Evolutionary conservation across 306 rosid genomes (phyloP), one percentile per base, ranked within the genome.

Genomic region (Rosa persica): DNA sequence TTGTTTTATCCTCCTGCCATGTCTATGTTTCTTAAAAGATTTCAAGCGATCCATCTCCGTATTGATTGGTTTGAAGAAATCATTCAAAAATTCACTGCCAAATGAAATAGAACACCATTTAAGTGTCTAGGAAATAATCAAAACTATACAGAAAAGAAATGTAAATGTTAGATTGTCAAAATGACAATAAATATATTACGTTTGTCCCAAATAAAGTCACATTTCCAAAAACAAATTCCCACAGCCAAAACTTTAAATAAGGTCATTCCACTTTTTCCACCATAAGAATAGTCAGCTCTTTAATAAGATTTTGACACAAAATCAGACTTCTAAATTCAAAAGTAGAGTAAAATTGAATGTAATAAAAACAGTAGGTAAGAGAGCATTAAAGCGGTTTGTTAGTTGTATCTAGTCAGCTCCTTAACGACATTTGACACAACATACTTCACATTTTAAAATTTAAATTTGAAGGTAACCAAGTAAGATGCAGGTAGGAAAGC

Each of bases 1-100:
- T 86, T 93, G 98, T 82, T 86, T 96, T 55, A 89, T 80, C 90
- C 99, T 91, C 90, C 99, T 89, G 78, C 99, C 99, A 85, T 96
- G 99, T 81, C 90, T 93, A 75, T 90, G 92, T 84, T 96, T 96
- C 96, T 96, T 96, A 58, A 82, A 71, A n/a, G 90, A 82, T 89
- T 84, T 93, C 87, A 96, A 71, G 76, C 91, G 92, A 40, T 96
- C 99, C 90, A 89, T 66, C 83, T 96, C 99, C 43, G 79, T 72
- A 73, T 88, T 74, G 73, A 96, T 84, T 38, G 99, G 98, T 81
- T 89, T 93, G 83, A 90, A 96, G 83, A 96, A 96, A 80, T 96
- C 96, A 76, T 86, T 91, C 87, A 93, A 83, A 83, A 91, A 96
- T 76, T 90, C 98, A 88, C 99, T 93, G 97, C 84, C 72, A 81